Base-by-base conservation (phyloP, 139 green algal genomes). In the Chlamydomonas sp. region DNA sequence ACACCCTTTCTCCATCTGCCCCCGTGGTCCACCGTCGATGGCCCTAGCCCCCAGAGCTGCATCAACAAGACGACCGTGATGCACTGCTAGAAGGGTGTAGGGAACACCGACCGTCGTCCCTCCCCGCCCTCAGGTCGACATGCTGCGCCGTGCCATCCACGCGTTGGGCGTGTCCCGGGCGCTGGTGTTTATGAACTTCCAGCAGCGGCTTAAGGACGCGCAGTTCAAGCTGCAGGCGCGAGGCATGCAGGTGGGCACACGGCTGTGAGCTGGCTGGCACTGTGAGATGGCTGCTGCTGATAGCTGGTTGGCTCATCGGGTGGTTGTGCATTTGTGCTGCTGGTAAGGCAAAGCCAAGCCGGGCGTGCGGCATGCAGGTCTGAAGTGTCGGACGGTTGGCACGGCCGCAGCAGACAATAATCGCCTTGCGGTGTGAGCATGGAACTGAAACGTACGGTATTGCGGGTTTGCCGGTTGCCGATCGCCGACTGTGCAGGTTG, bases 141-240 rank as follows among this genome's bases (percentile, higher is more conserved):
- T 88, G 4, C 78, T 99, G 85, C 92, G 98, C 49, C 87, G 94
- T 31, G 84, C 79, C n/a, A 95, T 99, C 63, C 93, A 99, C 77
- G 98, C 97, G 8, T 89, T 97, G 68, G 92, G 89, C 62, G 85
- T 91, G 5, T 77, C 96, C 79, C 93, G 93, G 10, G 94, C 87
- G 1, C 92, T 99, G 8, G 93, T 99, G 31, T 99, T 99, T 91
- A 98, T 99, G 96, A 99, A 99, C 93, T 98, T 95, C 85, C 94
- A 96, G 91, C 94, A 97, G 85, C 93, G 97, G 14, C 90, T 99
- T 6, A 92, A 96, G 88, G 97, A 99, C 84, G 90, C 92, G 63
- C 78, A 94, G 90, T 92, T 90, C 78, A 99, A 99, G 92, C 93
- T 99, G 76, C 82, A 90, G 63, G 95, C 96, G 2, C 90, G 94